phyloP scores from a whole-genome alignment of 805 yeast species.

The Zygotorulaspora florentina region DNA sequence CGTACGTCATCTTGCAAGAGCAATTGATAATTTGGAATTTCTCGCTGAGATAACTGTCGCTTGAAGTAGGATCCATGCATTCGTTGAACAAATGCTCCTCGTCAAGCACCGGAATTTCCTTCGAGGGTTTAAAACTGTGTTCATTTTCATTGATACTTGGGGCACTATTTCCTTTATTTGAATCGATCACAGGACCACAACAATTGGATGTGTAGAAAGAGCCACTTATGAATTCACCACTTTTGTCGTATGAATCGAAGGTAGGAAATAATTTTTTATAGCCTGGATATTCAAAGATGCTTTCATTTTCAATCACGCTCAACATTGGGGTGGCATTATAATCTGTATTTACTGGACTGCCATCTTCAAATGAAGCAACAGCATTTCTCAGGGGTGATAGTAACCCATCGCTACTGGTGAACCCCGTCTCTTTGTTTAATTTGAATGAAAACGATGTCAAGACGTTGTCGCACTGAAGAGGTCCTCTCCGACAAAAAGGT shows the following conservation, averaged over 20 bases:
- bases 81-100: slow-evolving; percentile 10
- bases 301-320: slow-evolving; percentile 28
- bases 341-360: slow-evolving; percentile 21
- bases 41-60: background rate
- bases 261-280: slow-evolving; percentile 29
- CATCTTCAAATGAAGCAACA: slow-evolving; percentile 20
- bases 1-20: slow-evolving; percentile 53
- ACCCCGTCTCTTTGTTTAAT: slow-evolving; percentile 6
- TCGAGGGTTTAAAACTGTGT: background rate
- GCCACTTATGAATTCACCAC: slow-evolving; percentile 33
- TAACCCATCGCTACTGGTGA: background rate
- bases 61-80: slow-evolving; percentile 7
- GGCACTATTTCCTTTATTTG: background rate
- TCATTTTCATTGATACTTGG: background rate
- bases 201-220: slow-evolving; percentile 32
- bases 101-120: background rate
- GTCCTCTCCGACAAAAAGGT: slow-evolving; percentile 15
- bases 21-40: slow-evolving; percentile 42
- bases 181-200: background rate
- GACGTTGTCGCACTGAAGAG: slow-evolving; percentile 15
- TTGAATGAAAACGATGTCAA: slow-evolving; percentile 27
- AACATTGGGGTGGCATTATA: slow-evolving; percentile 21
- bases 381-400: slow-evolving; percentile 5
- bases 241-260: slow-evolving; percentile 31
- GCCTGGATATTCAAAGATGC: slow-evolving; percentile 33